These are phyloP conservation scores for Quaeritorhiza haematococci DNA, from an alignment of 371 early-diverging fungal species.

Conservation along the genomic window DNA sequence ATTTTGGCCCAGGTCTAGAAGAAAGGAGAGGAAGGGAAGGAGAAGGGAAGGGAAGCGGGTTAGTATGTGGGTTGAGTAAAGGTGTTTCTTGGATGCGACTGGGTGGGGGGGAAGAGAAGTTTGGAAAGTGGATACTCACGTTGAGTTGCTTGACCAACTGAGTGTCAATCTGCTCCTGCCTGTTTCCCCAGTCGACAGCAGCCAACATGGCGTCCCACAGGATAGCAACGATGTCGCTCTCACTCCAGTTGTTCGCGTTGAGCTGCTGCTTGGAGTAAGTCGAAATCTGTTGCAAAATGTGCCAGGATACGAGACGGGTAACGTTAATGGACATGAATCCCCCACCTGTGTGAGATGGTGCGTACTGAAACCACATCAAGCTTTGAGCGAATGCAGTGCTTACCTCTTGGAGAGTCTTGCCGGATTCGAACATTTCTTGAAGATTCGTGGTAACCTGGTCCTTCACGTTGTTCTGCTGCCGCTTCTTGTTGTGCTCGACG, in stretches of 20 bases:
- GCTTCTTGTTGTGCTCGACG: conserved; percentile 71
- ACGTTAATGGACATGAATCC: background rate
- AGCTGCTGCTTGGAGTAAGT: conserved; percentile 60
- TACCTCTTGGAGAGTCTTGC: conserved; percentile 52
- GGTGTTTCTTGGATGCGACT: conserved; percentile 17
- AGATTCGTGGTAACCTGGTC: conserved; percentile 56
- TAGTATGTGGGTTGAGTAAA: conserved; percentile 1
- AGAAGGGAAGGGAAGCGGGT: conserved; percentile 5
- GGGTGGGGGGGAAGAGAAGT: conserved; percentile 13
- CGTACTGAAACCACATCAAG: background rate
- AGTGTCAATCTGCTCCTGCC: conserved; percentile 78
- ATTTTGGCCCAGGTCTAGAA: conserved; percentile 59
- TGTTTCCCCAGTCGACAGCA: conserved; percentile 68
- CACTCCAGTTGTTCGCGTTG: conserved; percentile 69
- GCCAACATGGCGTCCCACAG: conserved; percentile 77
- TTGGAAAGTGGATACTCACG: no score
- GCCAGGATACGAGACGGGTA: background rate
- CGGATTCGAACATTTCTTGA: conserved; percentile 55
- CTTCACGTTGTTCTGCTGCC: conserved; percentile 64
- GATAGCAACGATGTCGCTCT: conserved; percentile 68
- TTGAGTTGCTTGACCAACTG: conserved; percentile 50
- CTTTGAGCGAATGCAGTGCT: background rate
- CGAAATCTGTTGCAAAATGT: conserved; percentile 40
- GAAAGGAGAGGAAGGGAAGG: background rate
- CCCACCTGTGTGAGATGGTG: background rate